These are phyloP conservation scores for Curvularia lunata DNA, from an alignment of 2,329 filamentous ascomycete species.

Conservation along the genomic window DNA sequence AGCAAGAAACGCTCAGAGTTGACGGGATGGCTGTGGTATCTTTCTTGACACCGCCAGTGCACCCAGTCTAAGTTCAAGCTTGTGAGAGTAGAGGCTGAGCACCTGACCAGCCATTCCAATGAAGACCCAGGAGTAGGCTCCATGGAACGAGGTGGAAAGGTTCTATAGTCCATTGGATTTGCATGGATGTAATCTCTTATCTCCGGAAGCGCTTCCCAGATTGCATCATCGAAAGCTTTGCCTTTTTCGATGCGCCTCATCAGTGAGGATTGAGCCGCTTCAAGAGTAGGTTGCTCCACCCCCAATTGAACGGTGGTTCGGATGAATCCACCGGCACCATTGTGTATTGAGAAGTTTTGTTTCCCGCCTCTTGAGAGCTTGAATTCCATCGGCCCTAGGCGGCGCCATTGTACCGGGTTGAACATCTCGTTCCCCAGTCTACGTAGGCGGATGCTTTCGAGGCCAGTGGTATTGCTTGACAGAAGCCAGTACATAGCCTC, in stretches of 20 bases:
- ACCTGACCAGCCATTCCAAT: constrained; percentile 26
- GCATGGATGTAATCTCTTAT: constrained; percentile 31
- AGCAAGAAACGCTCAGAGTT: constrained; percentile 27
- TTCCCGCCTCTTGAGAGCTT: constrained; percentile 42
- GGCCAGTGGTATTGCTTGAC: constrained; percentile 33
- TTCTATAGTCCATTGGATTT: constrained; percentile 14
- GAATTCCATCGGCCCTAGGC: constrained; percentile 34
- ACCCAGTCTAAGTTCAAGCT: constrained; percentile 47
- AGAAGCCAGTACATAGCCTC: constrained; percentile 23
- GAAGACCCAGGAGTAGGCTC: constrained; percentile 18
- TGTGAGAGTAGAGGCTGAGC: constrained; percentile 37
- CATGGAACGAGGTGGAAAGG: neutral
- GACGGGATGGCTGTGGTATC: constrained; percentile 8
- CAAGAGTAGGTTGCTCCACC: constrained; percentile 12
- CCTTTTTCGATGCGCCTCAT: constrained; percentile 27
- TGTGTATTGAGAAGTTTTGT: constrained; percentile 32
- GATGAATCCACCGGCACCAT: constrained; percentile 42
- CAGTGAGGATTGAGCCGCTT: constrained; percentile 6
- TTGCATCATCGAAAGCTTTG: constrained; percentile 31
- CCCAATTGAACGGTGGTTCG: constrained; percentile 37
- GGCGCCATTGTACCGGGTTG: constrained; percentile 10
- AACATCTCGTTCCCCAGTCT: constrained; percentile 45
- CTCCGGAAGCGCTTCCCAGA: constrained; percentile 37
- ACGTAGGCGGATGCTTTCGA: constrained; percentile 53
- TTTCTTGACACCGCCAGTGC: constrained; percentile 37